Conservation (phyloP, 2,329 filamentous ascomycete genomes). For the Claviceps sp. region DNA sequence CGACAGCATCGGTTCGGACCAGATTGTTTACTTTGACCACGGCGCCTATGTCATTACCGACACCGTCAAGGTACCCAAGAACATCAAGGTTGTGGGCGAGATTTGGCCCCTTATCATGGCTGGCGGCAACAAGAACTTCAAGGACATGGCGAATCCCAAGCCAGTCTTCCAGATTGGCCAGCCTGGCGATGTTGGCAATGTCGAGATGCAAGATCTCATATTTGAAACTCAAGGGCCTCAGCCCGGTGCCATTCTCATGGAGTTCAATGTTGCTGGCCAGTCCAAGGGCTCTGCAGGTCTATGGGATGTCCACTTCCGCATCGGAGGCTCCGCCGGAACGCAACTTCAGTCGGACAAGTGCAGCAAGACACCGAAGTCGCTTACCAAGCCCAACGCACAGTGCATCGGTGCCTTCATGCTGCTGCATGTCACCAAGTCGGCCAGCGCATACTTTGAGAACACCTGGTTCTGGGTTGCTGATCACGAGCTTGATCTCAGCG, state of each 20-base stretch:
- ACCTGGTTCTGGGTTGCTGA: constrained; percentile 84
- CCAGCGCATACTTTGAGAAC: constrained; percentile 74
- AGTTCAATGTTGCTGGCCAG: constrained; percentile 72
- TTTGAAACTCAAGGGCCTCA: constrained; percentile 74
- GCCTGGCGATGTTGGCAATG: constrained; percentile 59
- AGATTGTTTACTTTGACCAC: constrained; percentile 63
- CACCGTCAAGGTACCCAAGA: constrained; percentile 60
- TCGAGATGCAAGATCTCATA: constrained; percentile 81
- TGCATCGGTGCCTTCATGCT: constrained; percentile 66
- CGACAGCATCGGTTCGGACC: constrained; percentile 47
- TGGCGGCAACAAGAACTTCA: constrained; percentile 55
- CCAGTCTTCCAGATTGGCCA: constrained; percentile 79
- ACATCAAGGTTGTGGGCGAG: constrained; percentile 80
- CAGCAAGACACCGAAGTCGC: constrained; percentile 56
- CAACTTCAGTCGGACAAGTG: constrained; percentile 69
- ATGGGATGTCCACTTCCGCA: constrained; percentile 93
- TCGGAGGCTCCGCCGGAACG: constrained; percentile 78
- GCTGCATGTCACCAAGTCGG: constrained; percentile 47
- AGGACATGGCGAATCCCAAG: constrained; percentile 60
- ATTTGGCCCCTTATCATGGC: constrained; percentile 87
- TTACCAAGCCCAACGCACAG: constrained; percentile 45
- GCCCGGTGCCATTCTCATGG: constrained; percentile 77
- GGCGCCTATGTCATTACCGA: constrained; percentile 58
- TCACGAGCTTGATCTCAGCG: constrained; percentile 67
- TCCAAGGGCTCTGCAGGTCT: constrained; percentile 60